Percentiles rank a stretch among this genome's conserved stretches.
These are phyloP conservation scores for Acacia acuminata DNA, from an alignment of 306 rosid species.

Conservation along the genomic window DNA sequence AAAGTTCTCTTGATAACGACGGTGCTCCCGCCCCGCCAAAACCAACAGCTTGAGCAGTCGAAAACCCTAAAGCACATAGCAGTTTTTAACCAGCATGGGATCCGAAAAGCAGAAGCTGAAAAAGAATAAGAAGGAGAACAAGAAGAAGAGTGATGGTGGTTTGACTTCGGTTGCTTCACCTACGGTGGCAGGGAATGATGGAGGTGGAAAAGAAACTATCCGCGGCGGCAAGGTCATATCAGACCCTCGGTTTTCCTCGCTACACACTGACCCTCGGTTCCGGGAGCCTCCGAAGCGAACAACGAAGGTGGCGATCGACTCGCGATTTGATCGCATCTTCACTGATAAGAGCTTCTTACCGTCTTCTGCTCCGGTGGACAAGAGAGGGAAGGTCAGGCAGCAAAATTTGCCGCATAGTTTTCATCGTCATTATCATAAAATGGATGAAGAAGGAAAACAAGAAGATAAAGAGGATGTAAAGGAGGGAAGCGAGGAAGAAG, in stretches of 20 bases:
- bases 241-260: constrained; percentile 60
- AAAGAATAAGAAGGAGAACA: background rate
- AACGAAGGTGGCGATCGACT: constrained; percentile 70
- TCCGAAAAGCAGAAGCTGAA: constrained; percentile 7
- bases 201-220: background rate
- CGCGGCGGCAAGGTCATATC: constrained; percentile 43
- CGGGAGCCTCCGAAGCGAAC: constrained; percentile 63
- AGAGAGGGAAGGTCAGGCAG: constrained; percentile 67
- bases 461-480: constrained; percentile 28
- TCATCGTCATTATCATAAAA: constrained; percentile 58
- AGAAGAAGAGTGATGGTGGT: background rate
- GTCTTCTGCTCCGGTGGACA: constrained; percentile 73
- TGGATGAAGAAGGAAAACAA: constrained; percentile 35
- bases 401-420: constrained; percentile 30
- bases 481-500: constrained; percentile 35
- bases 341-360: constrained; percentile 56
- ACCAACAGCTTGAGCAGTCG: background rate
- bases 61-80: background rate
- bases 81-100: background rate
- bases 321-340: constrained; percentile 71
- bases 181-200: background rate
- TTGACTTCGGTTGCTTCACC: background rate
- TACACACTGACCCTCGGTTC: constrained; percentile 86
- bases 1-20: background rate
- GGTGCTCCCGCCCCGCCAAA: background rate